Base-by-base conservation (phyloP, 495 filamentous ascomycete species). In the Xylaria intraflava region DNA sequence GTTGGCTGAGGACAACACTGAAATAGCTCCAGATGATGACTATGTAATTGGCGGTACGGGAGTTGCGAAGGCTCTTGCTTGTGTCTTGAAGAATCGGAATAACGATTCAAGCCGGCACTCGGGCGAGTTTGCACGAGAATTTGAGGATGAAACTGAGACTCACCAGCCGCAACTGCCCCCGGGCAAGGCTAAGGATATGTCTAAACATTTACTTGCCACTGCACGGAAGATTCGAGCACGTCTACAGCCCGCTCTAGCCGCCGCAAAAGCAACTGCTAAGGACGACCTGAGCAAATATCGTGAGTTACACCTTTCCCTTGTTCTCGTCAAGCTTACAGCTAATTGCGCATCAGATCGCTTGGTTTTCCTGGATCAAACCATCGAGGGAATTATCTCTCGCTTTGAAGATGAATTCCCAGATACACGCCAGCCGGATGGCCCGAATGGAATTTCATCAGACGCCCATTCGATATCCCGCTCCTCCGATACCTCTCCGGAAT, bases 371-470 rank as follows among this genome's bases (percentile, higher is more conserved):
- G 91, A 96, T 61, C 77, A 86, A 46, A 97, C 93, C 1, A 79
- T 98, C 6, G 80, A 88, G 56, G 82, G 83, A 56, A 95, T 98
- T 72, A 96, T 97, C 64, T 81, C 87, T 62, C 88, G 93, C 17
- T 98, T 98, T 57, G 93, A 97, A 64, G 84, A 92, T 61, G 91
- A 96, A 69, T 98, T 89, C 62, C 93, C 93, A 10, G 93, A 97
- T 63, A 92, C 86, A 1, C 83, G 89, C 12, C 68, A 90, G 51
- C 75, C 57, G 62, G 77, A 29, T 66, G 72, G 51, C 66, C 76
- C 38, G 65, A 74, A 59, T 57, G 64, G 26, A 58, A 62, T 52
- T 56, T 63, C 22, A 9, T 58, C 62, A 8, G 64, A 60, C 12
- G 64, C 57, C 16, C 59, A 53, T n/a, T 65, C 72, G 5, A 68